A percentile compares a stretch with the other conserved stretches of the same genome.
phyloP scores from a whole-genome alignment of 768 basidiomycete species.

The Collybiopsis luxurians region DNA sequence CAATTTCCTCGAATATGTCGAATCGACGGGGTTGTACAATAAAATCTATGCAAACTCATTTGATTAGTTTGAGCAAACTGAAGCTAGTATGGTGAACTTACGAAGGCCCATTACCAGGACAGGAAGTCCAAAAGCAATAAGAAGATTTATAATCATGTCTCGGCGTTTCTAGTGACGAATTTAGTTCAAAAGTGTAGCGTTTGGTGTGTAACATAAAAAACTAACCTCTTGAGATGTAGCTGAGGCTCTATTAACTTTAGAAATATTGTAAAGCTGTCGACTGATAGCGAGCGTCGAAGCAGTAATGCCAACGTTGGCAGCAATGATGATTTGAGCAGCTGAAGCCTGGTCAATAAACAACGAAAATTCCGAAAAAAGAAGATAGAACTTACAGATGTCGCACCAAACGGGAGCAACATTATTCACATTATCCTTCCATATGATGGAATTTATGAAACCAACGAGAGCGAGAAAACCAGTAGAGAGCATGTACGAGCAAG shows the following conservation, averaged over 20 bases:
- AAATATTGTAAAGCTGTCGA: constrained; percentile 19
- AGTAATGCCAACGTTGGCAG: constrained; percentile 1
- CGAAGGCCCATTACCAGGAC: constrained; percentile 32
- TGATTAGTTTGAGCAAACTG: not conserved
- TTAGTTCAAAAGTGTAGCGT: constrained; percentile 10
- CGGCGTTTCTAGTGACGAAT: constrained; percentile 31
- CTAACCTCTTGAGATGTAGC: not conserved
- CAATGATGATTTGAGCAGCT: constrained; percentile 3
- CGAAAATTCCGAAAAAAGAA: not conserved
- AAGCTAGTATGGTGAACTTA: constrained; percentile 17
- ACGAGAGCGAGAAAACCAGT: constrained; percentile 27
- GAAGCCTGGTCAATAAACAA: not conserved
- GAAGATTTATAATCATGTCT: constrained; percentile 32
- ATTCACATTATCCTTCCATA: constrained; percentile 38
- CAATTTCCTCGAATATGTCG: constrained; percentile 34
- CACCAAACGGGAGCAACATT: constrained; percentile 48
- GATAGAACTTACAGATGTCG: constrained; percentile 43
- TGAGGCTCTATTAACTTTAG: not conserved
- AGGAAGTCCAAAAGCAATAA: constrained; percentile 37
- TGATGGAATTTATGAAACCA: constrained; percentile 40
- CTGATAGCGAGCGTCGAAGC: constrained; percentile 15
- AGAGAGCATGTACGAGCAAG: constrained; percentile 40
- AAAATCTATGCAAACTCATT: constrained; percentile 21
- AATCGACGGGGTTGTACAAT: constrained; percentile 35
- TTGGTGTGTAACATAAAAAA: not conserved